phyloP scores from a whole-genome alignment of 2,329 filamentous ascomycete species.

The Hortaea werneckii region DNA sequence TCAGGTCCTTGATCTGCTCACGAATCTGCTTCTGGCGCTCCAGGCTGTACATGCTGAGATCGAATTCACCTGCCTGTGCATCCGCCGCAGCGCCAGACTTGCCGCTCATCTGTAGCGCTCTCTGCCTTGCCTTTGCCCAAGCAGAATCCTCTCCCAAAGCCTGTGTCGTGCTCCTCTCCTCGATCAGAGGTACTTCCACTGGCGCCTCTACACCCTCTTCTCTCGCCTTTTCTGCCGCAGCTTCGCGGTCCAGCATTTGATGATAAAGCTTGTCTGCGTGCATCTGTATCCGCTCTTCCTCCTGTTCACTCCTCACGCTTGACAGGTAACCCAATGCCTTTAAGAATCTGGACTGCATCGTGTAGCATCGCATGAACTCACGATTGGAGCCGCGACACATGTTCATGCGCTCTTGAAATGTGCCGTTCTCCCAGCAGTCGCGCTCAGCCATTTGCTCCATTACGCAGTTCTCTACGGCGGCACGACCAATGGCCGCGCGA shows the following conservation, averaged over 20 bases:
- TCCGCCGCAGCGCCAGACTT: conserved; percentile 14
- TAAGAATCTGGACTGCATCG: conserved; percentile 81
- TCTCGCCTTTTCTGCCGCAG: conserved; percentile 59
- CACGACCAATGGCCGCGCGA: conserved; percentile 63
- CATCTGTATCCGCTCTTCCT: conserved; percentile 85
- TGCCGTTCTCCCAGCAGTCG: conserved; percentile 68
- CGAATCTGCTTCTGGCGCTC: conserved; percentile 49
- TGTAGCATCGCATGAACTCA: conserved; percentile 77
- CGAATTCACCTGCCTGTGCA: conserved; percentile 32
- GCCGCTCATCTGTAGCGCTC: conserved; percentile 12
- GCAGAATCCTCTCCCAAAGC: conserved; percentile 23
- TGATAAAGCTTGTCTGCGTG: conserved; percentile 88
- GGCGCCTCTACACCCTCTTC: conserved; percentile 45
- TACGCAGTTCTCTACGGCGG: conserved; percentile 88
- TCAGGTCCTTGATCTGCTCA: conserved; percentile 24
- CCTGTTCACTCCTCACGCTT: conserved; percentile 51
- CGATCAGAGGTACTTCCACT: conserved; percentile 48
- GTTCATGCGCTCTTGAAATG: conserved; percentile 57
- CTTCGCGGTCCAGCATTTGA: conserved; percentile 75
- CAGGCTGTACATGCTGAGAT: conserved; percentile 43
- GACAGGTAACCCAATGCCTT: conserved; percentile 82
- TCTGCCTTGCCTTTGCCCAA: conserved; percentile 17
- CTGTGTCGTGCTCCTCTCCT: conserved; percentile 15
- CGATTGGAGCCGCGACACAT: conserved; percentile 72
- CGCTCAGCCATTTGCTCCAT: conserved; percentile 75